Evolutionary conservation across 1,139 yeast genomes (phyloP).

Genomic region (Hyphopichia buzzinii): DNA sequence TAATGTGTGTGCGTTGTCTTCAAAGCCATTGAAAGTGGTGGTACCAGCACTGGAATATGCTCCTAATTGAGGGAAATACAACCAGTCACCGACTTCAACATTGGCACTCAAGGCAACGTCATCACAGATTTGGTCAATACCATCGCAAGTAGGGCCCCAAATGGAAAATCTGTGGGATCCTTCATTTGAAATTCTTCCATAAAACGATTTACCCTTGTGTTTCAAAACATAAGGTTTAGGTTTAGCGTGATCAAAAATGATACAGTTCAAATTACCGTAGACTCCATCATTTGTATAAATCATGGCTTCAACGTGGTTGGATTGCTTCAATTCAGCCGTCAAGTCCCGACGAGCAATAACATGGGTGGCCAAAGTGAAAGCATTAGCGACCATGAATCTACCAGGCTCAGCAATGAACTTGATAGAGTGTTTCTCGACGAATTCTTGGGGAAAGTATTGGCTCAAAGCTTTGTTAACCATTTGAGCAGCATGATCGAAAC

Average conservation of each 20-base stretch:
- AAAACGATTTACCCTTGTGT: conserved; percentile 49
- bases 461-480: conserved; percentile 59
- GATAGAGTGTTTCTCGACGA: conserved; percentile 32
- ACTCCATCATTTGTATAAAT: conserved; percentile 92
- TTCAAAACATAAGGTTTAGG: conserved; percentile 69
- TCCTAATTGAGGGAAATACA: conserved; percentile 79
- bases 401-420: conserved; percentile 91
- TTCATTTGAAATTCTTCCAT: conserved; percentile 30
- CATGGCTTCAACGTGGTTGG: conserved; percentile 32
- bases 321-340: conserved; percentile 14
- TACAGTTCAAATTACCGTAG: conserved; percentile 92
- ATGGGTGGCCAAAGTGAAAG: conserved; percentile 81
- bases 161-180: conserved; percentile 53
- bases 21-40: conserved; percentile 85
- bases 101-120: conserved; percentile 53
- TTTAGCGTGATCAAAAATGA: conserved; percentile 85
- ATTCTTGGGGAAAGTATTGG: conserved; percentile 52
- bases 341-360: conserved; percentile 76
- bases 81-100: conserved; percentile 87
- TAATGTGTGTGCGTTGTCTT: conserved; percentile 55
- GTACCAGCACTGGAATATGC: conserved; percentile 95
- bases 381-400: conserved; percentile 80
- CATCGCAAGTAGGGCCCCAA: conserved; percentile 99
- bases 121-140: conserved; percentile 77
- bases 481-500: conserved; percentile 61